These are phyloP conservation scores for Dictyostelium citrinum DNA, from an alignment of 78 protist species.

Conservation along the genomic window DNA sequence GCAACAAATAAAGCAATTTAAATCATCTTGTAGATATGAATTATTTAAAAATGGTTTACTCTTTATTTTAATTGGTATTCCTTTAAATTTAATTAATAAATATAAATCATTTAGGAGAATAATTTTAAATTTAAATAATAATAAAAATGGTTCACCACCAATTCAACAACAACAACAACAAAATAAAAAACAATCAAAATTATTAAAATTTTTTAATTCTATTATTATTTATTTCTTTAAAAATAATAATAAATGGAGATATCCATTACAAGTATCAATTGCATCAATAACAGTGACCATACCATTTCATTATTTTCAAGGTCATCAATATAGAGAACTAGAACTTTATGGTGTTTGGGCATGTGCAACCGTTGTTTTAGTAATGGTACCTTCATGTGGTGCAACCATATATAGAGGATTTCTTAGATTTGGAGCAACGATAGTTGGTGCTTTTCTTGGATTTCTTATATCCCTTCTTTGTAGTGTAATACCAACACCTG, in stretches of 20 bases:
- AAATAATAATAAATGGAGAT: slow-evolving; percentile 28
- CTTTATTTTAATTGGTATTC: not conserved
- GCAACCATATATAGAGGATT: slow-evolving; percentile 27
- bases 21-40: not conserved
- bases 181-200: not conserved
- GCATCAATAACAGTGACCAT: not conserved
- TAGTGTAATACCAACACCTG: slow-evolving; percentile 2
- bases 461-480: not conserved
- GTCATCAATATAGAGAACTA: not conserved
- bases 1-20: not conserved
- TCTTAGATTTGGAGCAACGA: slow-evolving; percentile 37
- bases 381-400: slow-evolving; percentile 45
- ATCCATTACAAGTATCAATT: slow-evolving; percentile 39
- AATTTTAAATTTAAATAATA: no score
- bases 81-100: no score
- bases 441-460: slow-evolving; percentile 24
- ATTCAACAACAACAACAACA: not conserved
- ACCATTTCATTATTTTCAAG: slow-evolving; percentile 41
- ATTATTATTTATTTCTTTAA: not conserved
- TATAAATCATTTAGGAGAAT: no score
- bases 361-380: slow-evolving; percentile 37
- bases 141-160: not conserved
- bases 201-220: not conserved
- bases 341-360: slow-evolving; percentile 41
- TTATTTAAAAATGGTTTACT: slow-evolving; percentile 9